phyloP scores from a whole-genome alignment of 192 early-diverging fungal species.

The Phlyctochytrium planicorne region DNA sequence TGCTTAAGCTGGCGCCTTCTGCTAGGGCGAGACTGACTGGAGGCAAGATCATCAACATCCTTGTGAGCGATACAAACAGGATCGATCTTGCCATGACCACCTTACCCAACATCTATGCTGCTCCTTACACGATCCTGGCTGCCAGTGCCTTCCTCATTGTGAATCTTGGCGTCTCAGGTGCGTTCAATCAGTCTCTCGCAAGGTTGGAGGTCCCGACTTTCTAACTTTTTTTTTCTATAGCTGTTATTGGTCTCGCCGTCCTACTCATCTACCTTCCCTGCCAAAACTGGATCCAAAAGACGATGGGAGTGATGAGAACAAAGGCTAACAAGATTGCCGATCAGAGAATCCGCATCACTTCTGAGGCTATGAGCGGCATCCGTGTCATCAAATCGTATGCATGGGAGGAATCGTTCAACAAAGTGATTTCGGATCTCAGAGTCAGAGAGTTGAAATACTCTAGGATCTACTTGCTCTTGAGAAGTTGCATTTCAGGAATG shows the following conservation, averaged over 20 bases:
- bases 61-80: constrained; percentile 18
- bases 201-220: no score
- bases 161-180: not conserved
- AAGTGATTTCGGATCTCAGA: constrained; percentile 57
- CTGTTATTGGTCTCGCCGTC: constrained; percentile 9
- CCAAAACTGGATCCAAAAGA: constrained; percentile 11
- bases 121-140: not conserved
- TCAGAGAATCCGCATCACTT: constrained; percentile 68
- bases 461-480: not conserved
- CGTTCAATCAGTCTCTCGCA: no score
- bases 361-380: constrained; percentile 70
- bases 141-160: not conserved
- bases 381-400: constrained; percentile 78
- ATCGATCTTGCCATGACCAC: constrained; percentile 14
- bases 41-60: constrained; percentile 49
- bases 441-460: constrained; percentile 47
- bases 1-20: constrained; percentile 47
- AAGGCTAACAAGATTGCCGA: constrained; percentile 39
- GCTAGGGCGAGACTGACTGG: constrained; percentile 52
- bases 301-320: constrained; percentile 12
- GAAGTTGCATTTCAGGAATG: not conserved
- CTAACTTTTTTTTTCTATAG: no score
- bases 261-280: constrained; percentile 13
- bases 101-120: not conserved
- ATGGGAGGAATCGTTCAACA: constrained; percentile 68